phyloP scores from a whole-genome alignment of 1,284 basidiomycete species.

The Salmacisia buchloeana region DNA sequence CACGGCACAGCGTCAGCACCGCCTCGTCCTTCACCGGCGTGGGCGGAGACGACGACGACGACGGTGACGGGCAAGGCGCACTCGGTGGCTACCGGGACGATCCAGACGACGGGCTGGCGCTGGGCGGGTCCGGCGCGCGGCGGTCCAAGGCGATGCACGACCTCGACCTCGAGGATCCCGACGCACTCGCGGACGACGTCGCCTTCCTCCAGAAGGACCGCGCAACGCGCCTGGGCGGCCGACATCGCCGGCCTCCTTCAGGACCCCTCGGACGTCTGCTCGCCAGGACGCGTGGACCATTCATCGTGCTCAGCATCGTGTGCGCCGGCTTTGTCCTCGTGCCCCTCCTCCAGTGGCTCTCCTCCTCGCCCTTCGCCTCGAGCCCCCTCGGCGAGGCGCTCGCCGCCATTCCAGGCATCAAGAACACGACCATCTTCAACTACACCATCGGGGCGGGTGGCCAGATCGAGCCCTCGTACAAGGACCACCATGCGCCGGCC shows the following conservation, averaged over 20 bases:
- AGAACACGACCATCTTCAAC: not conserved
- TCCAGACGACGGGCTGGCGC: not conserved
- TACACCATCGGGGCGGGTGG: not conserved
- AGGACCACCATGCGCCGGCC: not conserved
- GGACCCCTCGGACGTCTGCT: not conserved
- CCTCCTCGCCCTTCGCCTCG: slow-evolving; percentile 11
- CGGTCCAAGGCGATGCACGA: not conserved
- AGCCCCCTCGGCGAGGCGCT: not conserved
- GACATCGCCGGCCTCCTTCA: not conserved
- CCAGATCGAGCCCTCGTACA: not conserved
- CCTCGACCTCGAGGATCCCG: slow-evolving; percentile 6
- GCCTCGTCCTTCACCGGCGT: not conserved
- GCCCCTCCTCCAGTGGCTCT: slow-evolving; percentile 28
- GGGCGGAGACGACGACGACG: not conserved
- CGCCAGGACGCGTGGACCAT: not conserved
- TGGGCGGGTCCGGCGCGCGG: not conserved
- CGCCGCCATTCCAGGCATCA: slow-evolving; percentile 6
- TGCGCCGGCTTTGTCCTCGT: slow-evolving; percentile 22
- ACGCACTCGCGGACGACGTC: not conserved
- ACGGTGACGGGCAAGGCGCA: not conserved
- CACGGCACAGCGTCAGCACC: not conserved
- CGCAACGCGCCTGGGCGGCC: not conserved
- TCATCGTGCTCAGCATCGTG: slow-evolving; percentile 20
- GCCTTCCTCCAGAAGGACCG: not conserved
- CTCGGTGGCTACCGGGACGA: not conserved